A percentile compares a stretch with the other conserved stretches of the same genome.
phyloP scores from a whole-genome alignment of 495 filamentous ascomycete genomes.

The Penicillium argentinense region DNA sequence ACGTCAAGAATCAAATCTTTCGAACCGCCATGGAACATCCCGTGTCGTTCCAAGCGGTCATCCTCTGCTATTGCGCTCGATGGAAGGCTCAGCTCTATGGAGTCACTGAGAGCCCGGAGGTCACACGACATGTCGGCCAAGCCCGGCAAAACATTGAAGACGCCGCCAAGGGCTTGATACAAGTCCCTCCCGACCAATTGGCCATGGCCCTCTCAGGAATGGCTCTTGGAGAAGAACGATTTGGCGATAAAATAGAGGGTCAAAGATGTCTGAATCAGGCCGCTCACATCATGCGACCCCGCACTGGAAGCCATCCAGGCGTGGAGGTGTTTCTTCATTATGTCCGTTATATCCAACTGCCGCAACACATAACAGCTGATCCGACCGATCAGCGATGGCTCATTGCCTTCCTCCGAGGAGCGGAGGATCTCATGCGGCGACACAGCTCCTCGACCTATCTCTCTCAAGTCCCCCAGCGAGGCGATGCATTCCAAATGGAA shows the following conservation, averaged over 20 bases:
- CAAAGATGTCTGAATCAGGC: constrained; percentile 32
- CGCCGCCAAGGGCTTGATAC: constrained; percentile 14
- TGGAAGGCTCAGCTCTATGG: constrained; percentile 35
- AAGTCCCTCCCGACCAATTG: constrained; percentile 29
- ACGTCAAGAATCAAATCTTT: constrained; percentile 40
- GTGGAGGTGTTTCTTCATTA: constrained; percentile 42
- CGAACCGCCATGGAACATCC: constrained; percentile 37
- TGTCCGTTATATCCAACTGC: constrained; percentile 34
- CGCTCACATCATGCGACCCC: constrained; percentile 32
- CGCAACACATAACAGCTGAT: constrained; percentile 5
- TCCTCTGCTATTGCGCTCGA: constrained; percentile 43
- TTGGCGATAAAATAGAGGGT: constrained; percentile 32
- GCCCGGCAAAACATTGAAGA: constrained; percentile 28
- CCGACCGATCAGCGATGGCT: constrained; percentile 30
- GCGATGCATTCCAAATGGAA: constrained; percentile 38
- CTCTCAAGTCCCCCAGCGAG: constrained; percentile 28
- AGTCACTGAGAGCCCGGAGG: constrained; percentile 20
- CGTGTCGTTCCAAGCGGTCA: constrained; percentile 36
- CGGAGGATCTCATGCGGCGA: constrained; percentile 35
- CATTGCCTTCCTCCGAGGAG: constrained; percentile 39
- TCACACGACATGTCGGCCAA: constrained; percentile 26
- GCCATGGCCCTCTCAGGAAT: constrained; percentile 39
- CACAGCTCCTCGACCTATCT: constrained; percentile 33
- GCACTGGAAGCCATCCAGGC: constrained; percentile 21
- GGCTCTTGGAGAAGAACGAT: constrained; percentile 45